Percentiles rank a stretch among this genome's conserved stretches.
These are phyloP conservation scores for Pseudozyma hubeiensis DNA, from an alignment of 1,284 basidiomycete species.

Conservation along the genomic window DNA sequence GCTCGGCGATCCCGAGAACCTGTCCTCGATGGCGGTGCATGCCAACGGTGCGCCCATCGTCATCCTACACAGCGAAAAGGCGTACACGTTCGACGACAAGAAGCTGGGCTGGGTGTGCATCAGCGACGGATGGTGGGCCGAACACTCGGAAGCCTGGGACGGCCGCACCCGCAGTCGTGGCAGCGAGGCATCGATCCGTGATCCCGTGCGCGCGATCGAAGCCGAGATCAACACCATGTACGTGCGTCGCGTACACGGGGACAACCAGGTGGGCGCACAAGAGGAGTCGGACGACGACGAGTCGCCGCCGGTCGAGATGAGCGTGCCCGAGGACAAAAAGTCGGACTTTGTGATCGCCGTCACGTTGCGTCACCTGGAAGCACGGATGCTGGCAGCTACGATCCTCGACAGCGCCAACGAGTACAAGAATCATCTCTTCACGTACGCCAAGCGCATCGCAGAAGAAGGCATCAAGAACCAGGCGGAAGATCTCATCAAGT, in stretches of 20 bases:
- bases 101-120: constrained; percentile 58
- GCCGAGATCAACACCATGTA: constrained; percentile 59
- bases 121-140: constrained; percentile 57
- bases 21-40: constrained; percentile 53
- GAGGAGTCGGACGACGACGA: constrained; percentile 41
- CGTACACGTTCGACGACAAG: constrained; percentile 56
- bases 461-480: constrained; percentile 64
- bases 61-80: constrained; percentile 56
- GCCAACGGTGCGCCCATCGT: constrained; percentile 70
- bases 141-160: constrained; percentile 62
- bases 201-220: constrained; percentile 61
- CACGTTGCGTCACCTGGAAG: constrained; percentile 63
- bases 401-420: constrained; percentile 63
- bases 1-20: constrained; percentile 48
- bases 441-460: constrained; percentile 58
- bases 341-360: constrained; percentile 52
- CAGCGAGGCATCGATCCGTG: constrained; percentile 40
- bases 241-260: constrained; percentile 41
- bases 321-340: constrained; percentile 46
- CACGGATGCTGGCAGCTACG: constrained; percentile 58
- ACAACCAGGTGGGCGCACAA: constrained; percentile 34
- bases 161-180: constrained; percentile 49
- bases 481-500: constrained; percentile 63
- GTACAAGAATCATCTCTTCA: constrained; percentile 55
- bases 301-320: constrained; percentile 37